These are phyloP conservation scores for Heimioporus sp. DNA, from an alignment of 768 basidiomycete genomes.

Conservation along the genomic window DNA sequence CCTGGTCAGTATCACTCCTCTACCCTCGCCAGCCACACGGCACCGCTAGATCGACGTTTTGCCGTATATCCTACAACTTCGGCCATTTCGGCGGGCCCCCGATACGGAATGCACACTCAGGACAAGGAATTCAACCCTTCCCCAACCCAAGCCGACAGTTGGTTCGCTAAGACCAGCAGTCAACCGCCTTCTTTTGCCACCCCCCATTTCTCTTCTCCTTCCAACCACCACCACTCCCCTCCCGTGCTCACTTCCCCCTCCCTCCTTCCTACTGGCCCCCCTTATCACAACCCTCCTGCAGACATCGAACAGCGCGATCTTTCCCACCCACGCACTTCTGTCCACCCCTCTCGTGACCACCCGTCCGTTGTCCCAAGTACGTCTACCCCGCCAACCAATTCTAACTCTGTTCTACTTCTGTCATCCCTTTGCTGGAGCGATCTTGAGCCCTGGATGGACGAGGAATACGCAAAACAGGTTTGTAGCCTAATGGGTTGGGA, in stretches of 20 bases:
- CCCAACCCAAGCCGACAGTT: conserved; percentile 26
- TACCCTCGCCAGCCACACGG: conserved; percentile 6
- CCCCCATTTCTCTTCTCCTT: conserved; percentile 32
- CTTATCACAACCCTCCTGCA: conserved; percentile 14
- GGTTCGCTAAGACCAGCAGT: conserved; percentile 35
- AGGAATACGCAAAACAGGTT: conserved; percentile 89
- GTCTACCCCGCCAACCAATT: conserved; percentile 25
- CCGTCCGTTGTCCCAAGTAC: conserved; percentile 12
- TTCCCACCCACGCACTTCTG: conserved; percentile 11
- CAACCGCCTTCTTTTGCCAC: conserved; percentile 25
- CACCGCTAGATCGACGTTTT: conserved; percentile 21
- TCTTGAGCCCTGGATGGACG: conserved; percentile 96
- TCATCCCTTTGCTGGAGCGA: conserved; percentile 84
- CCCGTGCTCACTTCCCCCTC: conserved; percentile 28
- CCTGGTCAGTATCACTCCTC: conserved; percentile 15
- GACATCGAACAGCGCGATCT: conserved; percentile 23
- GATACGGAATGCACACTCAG: conserved; percentile 34
- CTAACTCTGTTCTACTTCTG: conserved; percentile 37
- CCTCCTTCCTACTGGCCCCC: conserved; percentile 11
- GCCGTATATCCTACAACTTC: conserved; percentile 16
- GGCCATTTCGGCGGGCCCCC: conserved; percentile 30
- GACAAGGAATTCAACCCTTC: conserved; percentile 36
- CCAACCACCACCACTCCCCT: conserved; percentile 46
- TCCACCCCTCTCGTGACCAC: conserved; percentile 18
- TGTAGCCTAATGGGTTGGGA: conserved; percentile 89